Evolutionary conservation across 176 grass and related monocot genomes (phyloP), one percentile per base, ranked within the genome.

Genomic region (Carex littledalei): DNA sequence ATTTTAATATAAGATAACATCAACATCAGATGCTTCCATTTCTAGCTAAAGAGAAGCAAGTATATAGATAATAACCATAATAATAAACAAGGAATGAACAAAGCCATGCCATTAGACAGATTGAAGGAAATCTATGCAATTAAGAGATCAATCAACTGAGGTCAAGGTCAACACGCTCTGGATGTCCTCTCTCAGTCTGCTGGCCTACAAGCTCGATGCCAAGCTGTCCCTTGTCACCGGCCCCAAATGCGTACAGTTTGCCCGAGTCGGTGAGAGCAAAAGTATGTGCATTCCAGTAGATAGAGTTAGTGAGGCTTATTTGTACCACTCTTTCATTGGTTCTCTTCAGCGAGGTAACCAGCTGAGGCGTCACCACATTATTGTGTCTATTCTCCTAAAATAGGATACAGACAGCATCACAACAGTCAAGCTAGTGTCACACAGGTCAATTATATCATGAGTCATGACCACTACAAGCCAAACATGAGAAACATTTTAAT

Each of bases 211-310:
- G 94, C 84, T 97, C 92, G 8, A 81, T 82, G 18, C 94, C 94
- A 67, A 97, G 89, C 81, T 94, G 94, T 4, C 92, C 94, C 85
- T 94, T 97, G 78, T 97, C 94, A 17, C 92, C 94, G 4, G 92
- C 72, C 50, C 90, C 94, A 49, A 97, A 92, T n/a, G 92, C 90
- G 8, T 91, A 97, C 53, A 97, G 67, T 69, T 84, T 94, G 14
- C 92, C 94, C 11, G 92, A 91, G 79, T 97, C 89, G 41, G 92
- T 94, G 18, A 97, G 84, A 78, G 94, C 94, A 50, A 97, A 94
- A 82, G 94, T 97, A 86, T 97, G 94, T 15, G 92, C 94, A 71
- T 97, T 97, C 92, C 92, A 94, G 61, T 97, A 94, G 82, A 94
- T 92, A 2, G 94, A 97, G 67, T 97, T 94, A 24, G 89, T 94